Percentiles rank a stretch among this genome's conserved stretches.
Evolutionary conservation across 2,329 filamentous ascomycete species (phyloP).

Genomic region (Diplodia intermedia): DNA sequence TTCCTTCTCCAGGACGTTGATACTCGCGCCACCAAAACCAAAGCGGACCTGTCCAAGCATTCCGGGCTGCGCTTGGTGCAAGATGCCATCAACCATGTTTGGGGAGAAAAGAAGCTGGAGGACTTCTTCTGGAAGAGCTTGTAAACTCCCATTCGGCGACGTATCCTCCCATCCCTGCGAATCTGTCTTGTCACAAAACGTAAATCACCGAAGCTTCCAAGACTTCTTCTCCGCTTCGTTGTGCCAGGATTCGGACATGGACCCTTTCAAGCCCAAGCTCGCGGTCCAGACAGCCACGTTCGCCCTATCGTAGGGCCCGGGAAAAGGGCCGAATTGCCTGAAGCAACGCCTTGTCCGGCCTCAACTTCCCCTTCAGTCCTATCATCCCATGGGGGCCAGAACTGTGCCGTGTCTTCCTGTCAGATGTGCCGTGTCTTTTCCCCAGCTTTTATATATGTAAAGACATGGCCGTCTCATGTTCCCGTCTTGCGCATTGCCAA

Average conservation of each 20-base stretch:
- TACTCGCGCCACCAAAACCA: background rate
- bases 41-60: slow-evolving; percentile 4
- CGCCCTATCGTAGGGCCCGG: background rate
- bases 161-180: background rate
- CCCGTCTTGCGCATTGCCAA: background rate
- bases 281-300: background rate
- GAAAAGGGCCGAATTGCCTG: background rate
- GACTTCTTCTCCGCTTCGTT: background rate
- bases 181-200: background rate
- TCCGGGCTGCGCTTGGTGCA: slow-evolving; percentile 5
- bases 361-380: background rate
- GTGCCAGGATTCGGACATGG: background rate
- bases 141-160: background rate
- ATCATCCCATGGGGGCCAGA: background rate
- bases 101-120: slow-evolving; percentile 2
- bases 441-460: background rate
- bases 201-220: background rate
- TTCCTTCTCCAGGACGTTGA: slow-evolving; percentile 4
- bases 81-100: slow-evolving; percentile 4
- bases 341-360: background rate
- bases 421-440: background rate
- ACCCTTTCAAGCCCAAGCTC: background rate
- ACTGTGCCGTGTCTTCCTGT: background rate
- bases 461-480: background rate
- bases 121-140: slow-evolving; percentile 22